Base-by-base conservation (phyloP, 2,329 filamentous ascomycete genomes). In the Fusarium annulatum region DNA sequence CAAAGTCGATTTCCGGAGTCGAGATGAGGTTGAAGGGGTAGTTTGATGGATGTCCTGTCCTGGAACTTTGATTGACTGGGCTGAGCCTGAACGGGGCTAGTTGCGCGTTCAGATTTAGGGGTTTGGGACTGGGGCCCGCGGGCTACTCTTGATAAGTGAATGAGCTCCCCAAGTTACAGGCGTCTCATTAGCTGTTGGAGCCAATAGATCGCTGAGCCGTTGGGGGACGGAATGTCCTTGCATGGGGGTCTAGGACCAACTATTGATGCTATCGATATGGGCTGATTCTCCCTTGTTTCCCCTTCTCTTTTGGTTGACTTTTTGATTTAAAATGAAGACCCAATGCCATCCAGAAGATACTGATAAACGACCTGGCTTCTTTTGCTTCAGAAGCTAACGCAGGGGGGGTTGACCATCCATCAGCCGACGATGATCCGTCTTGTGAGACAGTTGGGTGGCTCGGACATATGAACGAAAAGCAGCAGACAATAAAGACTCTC, bases 21-120 rank as follows among this genome's bases (percentile, higher is more conserved):
- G 76, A 75, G 67, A 67, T 68, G 76, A 75, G 67, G 76, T 76
- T 76, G 76, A 77, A 73, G 73, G 75, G 76, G 70, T 72, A 69
- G 66, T 41, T 67, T 67, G 63, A 72, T 64, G 68, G 61, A 73
- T 63, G 73, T 71, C 45, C 68, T 61, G 75, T 68, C 42, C 72
- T 58, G 46, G 72, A 61, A 74, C 67, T 75, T 41, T 72, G 76
- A 73, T 63, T 74, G 76, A 75, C 63, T 68, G 59, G 72, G 76
- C 76, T 76, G 70, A 74, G 76, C 74, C 76, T 76, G 70, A 74
- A 77, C 74, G 69, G 76, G 76, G 76, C 68, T 72, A 72, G 72
- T 69, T 74, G 75, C 72, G 76, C 74, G 76, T 72, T 73, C 70
- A 77, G 67, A 77, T 69, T 78, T 78, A 78, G 76, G 76, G 76